Evolutionary conservation across 306 rosid genomes (phyloP).

Genomic region (Trifolium dubium): DNA sequence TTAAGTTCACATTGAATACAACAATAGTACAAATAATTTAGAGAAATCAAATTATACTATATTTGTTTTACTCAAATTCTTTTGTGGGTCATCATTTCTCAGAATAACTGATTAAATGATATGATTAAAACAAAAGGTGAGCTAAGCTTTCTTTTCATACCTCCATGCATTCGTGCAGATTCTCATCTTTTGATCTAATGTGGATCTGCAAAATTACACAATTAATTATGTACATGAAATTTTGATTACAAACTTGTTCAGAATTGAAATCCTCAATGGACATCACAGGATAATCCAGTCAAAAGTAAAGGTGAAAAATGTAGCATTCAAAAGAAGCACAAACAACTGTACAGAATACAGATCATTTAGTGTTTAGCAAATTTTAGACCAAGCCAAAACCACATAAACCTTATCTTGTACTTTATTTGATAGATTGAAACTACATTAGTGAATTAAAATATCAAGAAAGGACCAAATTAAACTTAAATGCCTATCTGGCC

Average conservation of each 20-base stretch:
- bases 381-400: constrained; percentile 14
- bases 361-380: background rate
- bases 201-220: constrained; percentile 78
- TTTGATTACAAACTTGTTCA: background rate
- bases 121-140: constrained; percentile 5
- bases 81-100: constrained; percentile 6
- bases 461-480: constrained; percentile 7
- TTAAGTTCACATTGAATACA: constrained; percentile 36
- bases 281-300: constrained; percentile 1
- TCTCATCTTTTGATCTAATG: constrained; percentile 72
- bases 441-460: constrained; percentile 11
- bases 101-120: background rate
- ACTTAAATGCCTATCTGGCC: background rate
- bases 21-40: constrained; percentile 2
- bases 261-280: constrained; percentile 3
- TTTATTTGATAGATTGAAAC: constrained; percentile 10
- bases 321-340: constrained; percentile 11
- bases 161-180: constrained; percentile 82
- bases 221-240: constrained; percentile 19
- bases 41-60: background rate
- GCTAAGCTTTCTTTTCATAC: constrained; percentile 38
- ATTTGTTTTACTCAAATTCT: background rate
- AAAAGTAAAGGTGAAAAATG: background rate
- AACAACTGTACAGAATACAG: background rate
- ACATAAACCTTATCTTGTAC: background rate